Percentiles rank a stretch among this genome's conserved stretches.
Evolutionary conservation across 2,329 filamentous ascomycete genomes (phyloP).

Genomic region (Neocatenulostroma microsporum): DNA sequence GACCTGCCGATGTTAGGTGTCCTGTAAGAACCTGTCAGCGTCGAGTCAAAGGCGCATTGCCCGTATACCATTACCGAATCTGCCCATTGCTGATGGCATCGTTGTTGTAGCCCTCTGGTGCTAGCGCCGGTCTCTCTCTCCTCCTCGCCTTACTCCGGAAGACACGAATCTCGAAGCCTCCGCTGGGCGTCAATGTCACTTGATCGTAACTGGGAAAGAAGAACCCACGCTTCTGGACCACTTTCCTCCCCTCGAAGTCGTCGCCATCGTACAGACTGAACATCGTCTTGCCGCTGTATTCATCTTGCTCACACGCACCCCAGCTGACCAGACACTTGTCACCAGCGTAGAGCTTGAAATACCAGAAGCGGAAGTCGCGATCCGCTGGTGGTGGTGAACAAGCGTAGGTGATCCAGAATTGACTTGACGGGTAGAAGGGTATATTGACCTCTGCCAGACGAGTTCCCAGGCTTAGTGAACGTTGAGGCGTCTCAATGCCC

Average conservation of each 20-base stretch:
- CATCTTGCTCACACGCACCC: too few species aligned
- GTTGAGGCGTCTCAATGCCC: too few species aligned
- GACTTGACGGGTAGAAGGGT: constrained; percentile 29
- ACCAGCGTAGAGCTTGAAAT: constrained; percentile 42
- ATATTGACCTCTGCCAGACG: constrained; percentile 30
- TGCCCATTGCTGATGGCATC: too few species aligned
- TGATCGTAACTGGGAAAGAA: constrained; percentile 27
- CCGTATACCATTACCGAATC: too few species aligned
- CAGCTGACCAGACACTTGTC: constrained; percentile 32
- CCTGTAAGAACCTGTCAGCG: too few species aligned
- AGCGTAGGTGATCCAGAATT: constrained; percentile 40
- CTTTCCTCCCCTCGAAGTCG: constrained; percentile 23
- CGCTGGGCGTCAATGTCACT: constrained; percentile 11
- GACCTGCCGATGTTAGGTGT: constrained; percentile 14
- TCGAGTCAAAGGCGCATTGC: too few species aligned
- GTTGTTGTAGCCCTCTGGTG: too few species aligned
- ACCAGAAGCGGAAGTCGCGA: constrained; percentile 24
- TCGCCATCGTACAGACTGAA: constrained; percentile 36
- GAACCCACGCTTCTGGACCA: constrained; percentile 36
- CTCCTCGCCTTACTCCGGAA: constrained; percentile 35
- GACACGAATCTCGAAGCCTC: constrained; percentile 39
- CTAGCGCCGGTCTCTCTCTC: too few species aligned
- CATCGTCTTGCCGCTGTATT: constrained; percentile 38
- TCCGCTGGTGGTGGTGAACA: constrained; percentile 20
- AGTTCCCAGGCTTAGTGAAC: too few species aligned